Base-by-base conservation (phyloP, 495 filamentous ascomycete species). In the Penicillium cinerascens region DNA sequence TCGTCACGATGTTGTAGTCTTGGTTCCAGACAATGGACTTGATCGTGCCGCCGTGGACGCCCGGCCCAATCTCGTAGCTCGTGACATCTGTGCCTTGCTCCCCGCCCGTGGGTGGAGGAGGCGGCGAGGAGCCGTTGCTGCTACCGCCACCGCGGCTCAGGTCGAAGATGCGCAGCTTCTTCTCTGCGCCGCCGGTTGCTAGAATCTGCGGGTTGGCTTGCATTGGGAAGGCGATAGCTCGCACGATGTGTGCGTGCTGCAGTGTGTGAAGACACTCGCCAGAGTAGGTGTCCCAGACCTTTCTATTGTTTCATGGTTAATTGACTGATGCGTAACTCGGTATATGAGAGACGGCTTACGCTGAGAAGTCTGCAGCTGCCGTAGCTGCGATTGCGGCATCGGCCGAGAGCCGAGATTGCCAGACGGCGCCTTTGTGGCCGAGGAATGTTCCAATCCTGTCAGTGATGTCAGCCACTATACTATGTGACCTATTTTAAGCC, bases 351-450 rank as follows among this genome's bases (percentile, higher is more conserved):
- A 11, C 13, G 37, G 18, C 86, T 67, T 78, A 90, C 85, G 92
- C 92, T 22, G 90, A 92, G 73, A 98, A 98, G 69, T 98, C 93
- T 38, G 93, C 93, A 18, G 91, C 92, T 23, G 86, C 93, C 22
- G 93, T 97, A 10, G 90, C 92, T 54, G 95, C 91, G 29, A 91
- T 85, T 27, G 82, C 82, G 6, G 91, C 89, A 70, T 97, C 93
- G 21, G 87, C 82, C 37, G 91, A 96, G 10, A 97, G 80, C 47
- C 92, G 82, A 22, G 91, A 87, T 76, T 96, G 91, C 89, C 92
- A 98, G 44, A 96, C 91, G 16, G 93, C 93, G 53, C 93, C 93
- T 75, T 98, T 97, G 74, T 98, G 93, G 40, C 93, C 92, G 47
- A 98, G 83, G 63, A 97, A 97, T 35, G 95, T 98, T 33, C 93